Percentiles rank a stretch among this genome's conserved stretches.
Conservation (phyloP, 2,329 filamentous ascomycete genomes). For the Claviceps sp. region DNA sequence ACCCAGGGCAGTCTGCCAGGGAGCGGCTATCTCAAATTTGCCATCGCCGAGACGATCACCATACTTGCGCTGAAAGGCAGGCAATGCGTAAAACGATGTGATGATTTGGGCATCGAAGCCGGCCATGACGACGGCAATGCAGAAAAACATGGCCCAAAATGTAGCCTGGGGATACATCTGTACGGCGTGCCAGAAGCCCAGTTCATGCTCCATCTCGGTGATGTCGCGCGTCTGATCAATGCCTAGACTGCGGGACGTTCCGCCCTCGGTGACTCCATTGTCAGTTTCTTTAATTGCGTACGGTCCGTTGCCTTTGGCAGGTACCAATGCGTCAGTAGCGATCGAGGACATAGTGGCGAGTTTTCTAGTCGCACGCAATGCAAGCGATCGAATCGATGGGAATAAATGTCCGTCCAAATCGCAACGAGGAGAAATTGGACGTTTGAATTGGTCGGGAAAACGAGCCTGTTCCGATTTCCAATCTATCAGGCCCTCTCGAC, state of each 20-base stretch:
- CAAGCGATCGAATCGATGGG: neutral
- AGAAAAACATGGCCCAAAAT: conserved; percentile 17
- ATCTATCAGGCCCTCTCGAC: neutral
- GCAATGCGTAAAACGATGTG: conserved; percentile 25
- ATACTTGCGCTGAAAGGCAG: conserved; percentile 18
- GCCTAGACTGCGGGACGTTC: conserved; percentile 5
- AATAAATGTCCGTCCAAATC: neutral
- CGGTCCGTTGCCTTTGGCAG: neutral
- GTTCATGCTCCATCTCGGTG: conserved; percentile 13
- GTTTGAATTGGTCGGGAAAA: neutral
- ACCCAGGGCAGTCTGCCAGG: conserved; percentile 35
- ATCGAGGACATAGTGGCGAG: conserved; percentile 1
- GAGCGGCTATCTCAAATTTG: conserved; percentile 26
- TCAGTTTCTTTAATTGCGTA: neutral
- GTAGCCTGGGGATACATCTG: conserved; percentile 24
- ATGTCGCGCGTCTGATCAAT: conserved; percentile 12
- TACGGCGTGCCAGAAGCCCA: conserved; percentile 17
- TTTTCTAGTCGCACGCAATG: neutral
- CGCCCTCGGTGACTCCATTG: neutral
- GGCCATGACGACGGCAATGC: conserved; percentile 17
- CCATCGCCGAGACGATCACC: conserved; percentile 17
- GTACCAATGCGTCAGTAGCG: neutral
- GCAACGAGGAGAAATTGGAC: neutral
- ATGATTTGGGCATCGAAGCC: conserved; percentile 24
- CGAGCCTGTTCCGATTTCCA: neutral